phyloP scores from a whole-genome alignment of 2,329 filamentous ascomycete genomes.

The Sphaerulina vaccinii region DNA sequence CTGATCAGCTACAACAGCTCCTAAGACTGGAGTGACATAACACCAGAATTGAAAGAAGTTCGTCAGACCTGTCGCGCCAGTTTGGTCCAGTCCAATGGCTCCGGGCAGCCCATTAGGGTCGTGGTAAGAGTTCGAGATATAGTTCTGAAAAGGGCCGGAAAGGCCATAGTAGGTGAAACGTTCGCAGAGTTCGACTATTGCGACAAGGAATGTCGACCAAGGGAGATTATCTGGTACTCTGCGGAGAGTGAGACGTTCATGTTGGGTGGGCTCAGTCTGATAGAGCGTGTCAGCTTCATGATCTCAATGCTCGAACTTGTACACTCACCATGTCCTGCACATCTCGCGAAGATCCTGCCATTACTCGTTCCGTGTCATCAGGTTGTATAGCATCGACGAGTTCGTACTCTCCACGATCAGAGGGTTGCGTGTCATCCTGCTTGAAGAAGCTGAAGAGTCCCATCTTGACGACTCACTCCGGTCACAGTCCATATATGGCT shows the following conservation, averaged over 20 bases:
- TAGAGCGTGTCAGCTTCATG: background rate
- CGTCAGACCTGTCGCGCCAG: conserved; percentile 42
- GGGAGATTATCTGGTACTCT: conserved; percentile 47
- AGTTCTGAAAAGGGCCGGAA: conserved; percentile 45
- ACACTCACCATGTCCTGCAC: background rate
- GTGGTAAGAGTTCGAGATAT: conserved; percentile 44
- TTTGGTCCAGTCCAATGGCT: conserved; percentile 39
- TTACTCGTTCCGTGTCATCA: background rate
- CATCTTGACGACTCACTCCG: conserved; percentile 2
- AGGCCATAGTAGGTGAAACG: conserved; percentile 31
- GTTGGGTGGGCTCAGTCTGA: conserved; percentile 39
- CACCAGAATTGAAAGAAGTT: conserved; percentile 47
- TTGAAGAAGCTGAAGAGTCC: conserved; percentile 12
- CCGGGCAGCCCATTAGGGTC: conserved; percentile 38
- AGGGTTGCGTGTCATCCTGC: conserved; percentile 2
- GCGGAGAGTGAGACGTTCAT: conserved; percentile 43
- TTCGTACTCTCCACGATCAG: conserved; percentile 22
- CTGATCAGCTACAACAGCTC: conserved; percentile 28
- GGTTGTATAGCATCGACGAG: conserved; percentile 10
- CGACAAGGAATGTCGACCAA: conserved; percentile 32
- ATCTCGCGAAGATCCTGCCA: background rate
- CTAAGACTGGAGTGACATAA: conserved; percentile 26
- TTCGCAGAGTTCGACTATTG: conserved; percentile 27
- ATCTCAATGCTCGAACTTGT: background rate
- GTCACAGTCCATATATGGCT: background rate